These are phyloP conservation scores for Amaranthus palmeri DNA, from an alignment of 148 eudicot species.

Conservation along the genomic window DNA sequence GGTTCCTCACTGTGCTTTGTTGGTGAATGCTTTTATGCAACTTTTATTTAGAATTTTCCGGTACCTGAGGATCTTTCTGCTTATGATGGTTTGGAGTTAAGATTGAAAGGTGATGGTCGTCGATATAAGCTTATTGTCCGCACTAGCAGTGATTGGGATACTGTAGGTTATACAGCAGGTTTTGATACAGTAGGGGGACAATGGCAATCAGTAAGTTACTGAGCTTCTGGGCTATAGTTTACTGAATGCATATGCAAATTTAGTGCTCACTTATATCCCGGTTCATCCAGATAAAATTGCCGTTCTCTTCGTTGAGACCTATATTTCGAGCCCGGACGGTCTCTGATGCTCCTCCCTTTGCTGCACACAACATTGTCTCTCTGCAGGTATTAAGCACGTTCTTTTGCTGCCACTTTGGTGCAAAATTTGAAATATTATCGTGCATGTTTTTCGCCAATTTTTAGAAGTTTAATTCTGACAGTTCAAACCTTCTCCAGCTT, in stretches of 20 bases:
- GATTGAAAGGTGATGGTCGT: slow-evolving; percentile 82
- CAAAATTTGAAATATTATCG: neutral
- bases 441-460: neutral
- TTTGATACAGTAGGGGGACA: slow-evolving; percentile 90
- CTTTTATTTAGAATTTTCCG: slow-evolving; percentile 60
- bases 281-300: slow-evolving; percentile 53
- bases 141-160: slow-evolving; percentile 95
- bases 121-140: slow-evolving; percentile 89
- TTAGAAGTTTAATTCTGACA: slow-evolving; percentile 11
- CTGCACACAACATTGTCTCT: slow-evolving; percentile 61
- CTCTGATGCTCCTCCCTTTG: slow-evolving; percentile 73
- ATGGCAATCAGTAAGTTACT: slow-evolving; percentile 86
- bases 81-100: slow-evolving; percentile 87
- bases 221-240: neutral
- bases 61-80: slow-evolving; percentile 88
- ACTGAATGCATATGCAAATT: slow-evolving; percentile 7
- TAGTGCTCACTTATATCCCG: slow-evolving; percentile 3
- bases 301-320: slow-evolving; percentile 76
- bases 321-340: slow-evolving; percentile 84
- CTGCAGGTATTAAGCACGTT: slow-evolving; percentile 48
- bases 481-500: slow-evolving; percentile 50
- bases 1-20: neutral
- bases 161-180: slow-evolving; percentile 79
- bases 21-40: slow-evolving; percentile 5
- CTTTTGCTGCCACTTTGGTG: neutral